Evolutionary conservation across 768 basidiomycete genomes (phyloP), one percentile per base, ranked within the genome.

Genomic region (Agrocybe chaxingu): DNA sequence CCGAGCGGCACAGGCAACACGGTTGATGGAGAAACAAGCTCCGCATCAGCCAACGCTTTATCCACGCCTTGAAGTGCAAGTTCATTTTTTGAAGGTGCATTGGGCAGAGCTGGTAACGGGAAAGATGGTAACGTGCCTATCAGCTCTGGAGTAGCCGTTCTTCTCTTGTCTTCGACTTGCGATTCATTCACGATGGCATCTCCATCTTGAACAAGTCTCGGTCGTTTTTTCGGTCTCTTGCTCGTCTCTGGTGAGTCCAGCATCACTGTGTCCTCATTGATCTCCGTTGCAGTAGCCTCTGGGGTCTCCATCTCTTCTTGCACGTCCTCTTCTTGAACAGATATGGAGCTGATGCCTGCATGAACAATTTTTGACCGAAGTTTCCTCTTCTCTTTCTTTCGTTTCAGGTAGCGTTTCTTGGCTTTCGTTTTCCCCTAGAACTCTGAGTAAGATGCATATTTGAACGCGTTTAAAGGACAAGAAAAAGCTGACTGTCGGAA

Each of bases 11-110:
- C 73, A 11, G 77, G 66, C 2, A 78, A 57, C 2, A 73, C 62
- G 3, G 65, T 66, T 1, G 73, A 57, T 12, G 89, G 78, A 47
- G 87, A 74, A 11, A 95, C 79, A 8, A 89, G 55, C 55, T 86
- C 80, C 3, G 91, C 91, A 46, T 78, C 76, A 8, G 86, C 64
- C 4, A 93, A 68, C 19, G 85, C 87, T 59, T 77, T 74, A 65
- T 93, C 89, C 10, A 94, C 73, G 9, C 91, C 90, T 64, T 92
- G 90, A 31, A 87, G 69, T 7, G 84, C 84, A 13, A 93, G 80
- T n/a, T 74, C 71, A 3, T 79, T 72, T 63, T 82, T 83, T 11
- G 87, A 82, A 1, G 90, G 89, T 1, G 84, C 81, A 58, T 81
- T 69, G 0, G 89, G 90, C 13, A 78, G 70, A 5, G 71, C 70